Evolutionary conservation across 2,329 filamentous ascomycete genomes (phyloP).

Genomic region (Chaetothyriales sp.): DNA sequence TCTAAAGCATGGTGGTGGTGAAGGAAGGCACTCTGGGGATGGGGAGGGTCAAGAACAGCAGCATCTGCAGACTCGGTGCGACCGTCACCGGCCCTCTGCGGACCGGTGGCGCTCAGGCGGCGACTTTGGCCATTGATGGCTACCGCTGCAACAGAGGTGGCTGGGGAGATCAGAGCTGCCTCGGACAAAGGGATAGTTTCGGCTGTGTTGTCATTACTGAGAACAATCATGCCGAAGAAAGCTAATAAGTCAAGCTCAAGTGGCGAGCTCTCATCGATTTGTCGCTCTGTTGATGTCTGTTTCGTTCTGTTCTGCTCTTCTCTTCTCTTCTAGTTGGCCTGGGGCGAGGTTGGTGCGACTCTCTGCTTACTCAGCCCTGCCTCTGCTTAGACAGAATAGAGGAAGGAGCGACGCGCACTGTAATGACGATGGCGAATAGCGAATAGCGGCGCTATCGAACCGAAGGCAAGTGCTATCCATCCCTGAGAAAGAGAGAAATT

Average conservation of each 20-base stretch:
- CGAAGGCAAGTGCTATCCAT: conserved; percentile 1
- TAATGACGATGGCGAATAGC: conserved; percentile 6
- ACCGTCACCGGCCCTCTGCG: conserved; percentile 1
- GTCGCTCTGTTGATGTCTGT: not conserved
- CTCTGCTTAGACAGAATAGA: no score
- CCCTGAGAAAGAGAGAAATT: not conserved
- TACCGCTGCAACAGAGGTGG: conserved; percentile 12
- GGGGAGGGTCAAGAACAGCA: conserved; percentile 7
- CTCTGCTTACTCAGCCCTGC: conserved; percentile 16
- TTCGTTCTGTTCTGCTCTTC: no score
- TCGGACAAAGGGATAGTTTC: conserved; percentile 7
- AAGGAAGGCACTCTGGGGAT: not conserved
- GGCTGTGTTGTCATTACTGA: conserved; percentile 15
- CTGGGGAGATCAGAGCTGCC: conserved; percentile 12
- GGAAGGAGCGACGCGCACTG: conserved; percentile 7
- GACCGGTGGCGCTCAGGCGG: not conserved
- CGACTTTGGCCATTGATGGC: not conserved
- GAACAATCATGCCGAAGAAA: conserved; percentile 2
- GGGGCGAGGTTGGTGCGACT: conserved; percentile 8
- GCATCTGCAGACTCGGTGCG: conserved; percentile 13
- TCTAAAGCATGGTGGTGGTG: not conserved
- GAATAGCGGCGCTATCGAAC: conserved; percentile 12
- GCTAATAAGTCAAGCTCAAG: not conserved
- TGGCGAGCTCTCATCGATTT: conserved; percentile 1
- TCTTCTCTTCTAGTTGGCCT: not conserved